Base-by-base conservation (phyloP, 2,329 filamentous ascomycete species). In the Aspergillus transmontanensis region DNA sequence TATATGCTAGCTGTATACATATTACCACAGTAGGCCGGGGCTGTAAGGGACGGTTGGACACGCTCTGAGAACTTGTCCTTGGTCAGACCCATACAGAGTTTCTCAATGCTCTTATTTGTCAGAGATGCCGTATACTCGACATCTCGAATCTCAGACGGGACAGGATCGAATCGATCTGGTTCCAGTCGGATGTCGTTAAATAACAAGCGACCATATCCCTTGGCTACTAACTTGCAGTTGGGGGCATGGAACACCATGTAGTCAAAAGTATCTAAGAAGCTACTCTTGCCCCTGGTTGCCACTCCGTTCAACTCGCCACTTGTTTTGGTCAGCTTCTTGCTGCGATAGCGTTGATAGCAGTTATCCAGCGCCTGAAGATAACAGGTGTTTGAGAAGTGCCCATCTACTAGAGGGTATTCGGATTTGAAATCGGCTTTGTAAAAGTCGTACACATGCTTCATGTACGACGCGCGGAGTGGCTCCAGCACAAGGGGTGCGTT, bases 361-460 rank as follows among this genome's bases (percentile, higher is more conserved):
- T 87, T 86, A 76, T 94, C 91, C 28, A 94, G 87, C 57, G 91
- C 91, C 82, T 91, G 86, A 67, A 85, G 90, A 82, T 94, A 94
- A 86, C 91, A 94, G 79, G 83, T 90, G 77, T 93, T 79, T 56
- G 91, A 94, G 85, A 89, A 94, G 79, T 94, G 91, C 64, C 91
- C 91, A 73, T 94, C 91, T 61, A 94, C 91, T 75, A 92, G 89
- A 68, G 91, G 91, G 82, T 94, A 94, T 82, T 94, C 91, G 85
- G 89, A 92, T 74, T 90, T 91, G 69, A 94, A 84, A 80, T 94
- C 91, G 73, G 91, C 90, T 88, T 94, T 94, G 88, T 93, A 94
- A 79, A 94, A 94, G 80, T 94, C 91, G 80, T 94, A 95, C 72
- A 89, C 89, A 81, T 94, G 91, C 79, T 89, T 85, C 88, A 94